A percentile compares a stretch with the other conserved stretches of the same genome.
phyloP scores from a whole-genome alignment of 2,329 filamentous ascomycete genomes.

The Verticillium longisporum region DNA sequence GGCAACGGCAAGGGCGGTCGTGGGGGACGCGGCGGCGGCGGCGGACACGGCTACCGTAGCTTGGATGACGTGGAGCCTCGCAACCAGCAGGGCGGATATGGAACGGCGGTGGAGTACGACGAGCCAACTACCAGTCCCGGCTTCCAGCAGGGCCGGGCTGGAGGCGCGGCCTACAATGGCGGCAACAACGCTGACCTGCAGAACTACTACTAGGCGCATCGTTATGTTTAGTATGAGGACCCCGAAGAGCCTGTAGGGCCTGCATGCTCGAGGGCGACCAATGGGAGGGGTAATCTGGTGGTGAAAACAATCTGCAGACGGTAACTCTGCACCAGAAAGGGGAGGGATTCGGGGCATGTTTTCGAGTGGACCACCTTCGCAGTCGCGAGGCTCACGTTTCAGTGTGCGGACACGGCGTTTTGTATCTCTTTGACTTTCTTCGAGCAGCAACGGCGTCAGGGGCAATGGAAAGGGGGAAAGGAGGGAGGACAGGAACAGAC shows the following conservation, averaged over 20 bases:
- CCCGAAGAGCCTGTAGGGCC: too few species aligned
- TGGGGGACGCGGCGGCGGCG: slow-evolving; percentile 39
- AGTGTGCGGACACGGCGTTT: background rate
- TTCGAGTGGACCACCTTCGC: background rate
- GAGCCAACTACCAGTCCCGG: slow-evolving; percentile 17
- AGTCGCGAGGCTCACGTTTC: slow-evolving; percentile 6
- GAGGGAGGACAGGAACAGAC: background rate
- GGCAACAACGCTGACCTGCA: slow-evolving; percentile 26
- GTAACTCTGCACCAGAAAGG: too few species aligned
- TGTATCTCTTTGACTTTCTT: background rate
- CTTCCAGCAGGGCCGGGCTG: background rate
- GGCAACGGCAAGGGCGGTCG: slow-evolving; percentile 28
- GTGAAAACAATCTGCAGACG: background rate
- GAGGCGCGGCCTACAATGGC: slow-evolving; percentile 7
- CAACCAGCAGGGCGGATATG: slow-evolving; percentile 35
- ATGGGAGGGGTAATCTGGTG: background rate
- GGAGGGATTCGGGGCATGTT: background rate
- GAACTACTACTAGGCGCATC: slow-evolving; percentile 28
- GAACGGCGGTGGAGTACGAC: slow-evolving; percentile 39
- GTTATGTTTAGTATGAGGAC: background rate
- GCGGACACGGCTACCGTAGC: slow-evolving; percentile 53
- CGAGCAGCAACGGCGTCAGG: background rate
- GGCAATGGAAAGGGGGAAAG: background rate
- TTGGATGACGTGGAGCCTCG: slow-evolving; percentile 57
- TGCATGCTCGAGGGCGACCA: too few species aligned